Conservation (phyloP, 768 basidiomycete genomes). For the Cytidiella melzeri region DNA sequence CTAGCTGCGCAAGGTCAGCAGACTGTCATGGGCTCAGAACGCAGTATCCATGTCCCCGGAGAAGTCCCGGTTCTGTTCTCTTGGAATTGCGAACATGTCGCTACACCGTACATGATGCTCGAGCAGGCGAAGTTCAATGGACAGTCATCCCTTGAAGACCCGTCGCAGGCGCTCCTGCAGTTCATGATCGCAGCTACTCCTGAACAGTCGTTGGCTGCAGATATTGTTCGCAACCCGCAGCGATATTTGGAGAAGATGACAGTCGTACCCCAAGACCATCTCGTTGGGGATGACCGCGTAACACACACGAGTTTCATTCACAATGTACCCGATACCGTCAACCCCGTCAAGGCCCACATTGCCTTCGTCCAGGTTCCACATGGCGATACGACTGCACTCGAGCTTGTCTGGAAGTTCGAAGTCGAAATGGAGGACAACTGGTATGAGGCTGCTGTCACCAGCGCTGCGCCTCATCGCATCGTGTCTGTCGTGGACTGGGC, state of each 20-base stretch:
- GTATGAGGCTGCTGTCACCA: conserved; percentile 88
- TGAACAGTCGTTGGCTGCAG: conserved; percentile 36
- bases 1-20: conserved; percentile 24
- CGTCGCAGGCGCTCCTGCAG: conserved; percentile 56
- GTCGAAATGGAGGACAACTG: conserved; percentile 94
- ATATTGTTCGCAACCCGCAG: conserved; percentile 46
- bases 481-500: conserved; percentile 95
- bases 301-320: conserved; percentile 39
- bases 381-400: conserved; percentile 51
- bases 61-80: conserved; percentile 41
- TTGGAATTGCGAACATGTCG: conserved; percentile 53
- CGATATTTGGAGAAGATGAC: conserved; percentile 46
- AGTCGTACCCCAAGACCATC: conserved; percentile 32
- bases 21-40: conserved; percentile 24
- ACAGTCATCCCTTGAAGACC: conserved; percentile 26
- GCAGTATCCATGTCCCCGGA: conserved; percentile 16
- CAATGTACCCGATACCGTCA: conserved; percentile 71
- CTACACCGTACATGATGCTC: conserved; percentile 33
- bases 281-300: conserved; percentile 39
- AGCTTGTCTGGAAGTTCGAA: conserved; percentile 89
- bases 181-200: conserved; percentile 78
- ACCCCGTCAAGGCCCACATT: conserved; percentile 73
- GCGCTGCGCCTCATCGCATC: conserved; percentile 66
- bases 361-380: conserved; percentile 77
- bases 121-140: conserved; percentile 21